Evolutionary conservation across 441 rosid genomes (phyloP), one percentile per base, ranked within the genome.

Genomic region (Erodium chrysanthum): DNA sequence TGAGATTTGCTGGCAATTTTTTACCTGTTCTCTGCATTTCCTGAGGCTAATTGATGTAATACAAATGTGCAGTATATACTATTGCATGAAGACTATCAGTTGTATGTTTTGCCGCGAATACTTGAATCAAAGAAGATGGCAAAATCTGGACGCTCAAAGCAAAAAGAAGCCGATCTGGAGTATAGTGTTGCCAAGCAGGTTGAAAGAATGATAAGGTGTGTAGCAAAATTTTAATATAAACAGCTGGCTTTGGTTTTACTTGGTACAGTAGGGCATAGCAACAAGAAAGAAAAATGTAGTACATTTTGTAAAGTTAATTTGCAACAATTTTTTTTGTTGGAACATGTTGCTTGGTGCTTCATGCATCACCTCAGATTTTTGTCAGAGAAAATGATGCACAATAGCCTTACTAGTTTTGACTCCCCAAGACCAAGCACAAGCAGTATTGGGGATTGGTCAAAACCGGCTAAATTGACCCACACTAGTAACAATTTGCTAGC

Each of bases 171-270:
- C 64, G 99, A 96, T 79, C 76, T 96, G 73, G 98, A 96, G 75
- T 96, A 96, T 80, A 92, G 96, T 74, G 96, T 96, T 79, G 99
- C 99, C 66, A 96, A 96, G 79, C 98, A 96, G 83, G 99, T 92
- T 74, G 97, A 92, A 85, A 92, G 88, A 84, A 96, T 96, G 99
- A 85, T 96, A 80, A 87, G 96, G 97, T 90, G 80, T 66, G 67
- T 12, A 61, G 31, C 46, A 67, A 66, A 17, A 11, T 27, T 21
- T 50, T 70, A 22, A 7, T 20, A 8, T 69, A 40, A 40, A 60
- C 18, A 35, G 50, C 7, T 64, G 46, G 67, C 42, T 2, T 35
- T 18, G 15, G 67, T 64, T 64, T 35, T 64, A 37, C 37, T 42
- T 17, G 6, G 25, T 40, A 40, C 12, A 65, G 40, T 35, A 4